Base-by-base conservation (phyloP, 331 rosid genomes). In the Arachis monticola region DNA sequence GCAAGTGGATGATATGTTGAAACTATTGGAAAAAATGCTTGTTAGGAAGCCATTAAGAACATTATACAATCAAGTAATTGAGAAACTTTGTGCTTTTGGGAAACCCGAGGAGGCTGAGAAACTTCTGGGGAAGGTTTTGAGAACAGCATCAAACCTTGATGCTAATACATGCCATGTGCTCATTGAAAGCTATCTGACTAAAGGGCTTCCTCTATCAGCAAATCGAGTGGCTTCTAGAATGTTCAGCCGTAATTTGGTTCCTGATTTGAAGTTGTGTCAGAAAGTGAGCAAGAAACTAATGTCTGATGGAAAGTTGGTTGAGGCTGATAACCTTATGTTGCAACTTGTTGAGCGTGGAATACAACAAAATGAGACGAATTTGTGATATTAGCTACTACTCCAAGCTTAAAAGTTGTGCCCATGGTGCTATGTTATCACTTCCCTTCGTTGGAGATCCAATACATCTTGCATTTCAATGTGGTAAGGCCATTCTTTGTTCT, bases 111-210 rank as follows among this genome's bases (percentile, higher is more conserved):
- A 87, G 86, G 99, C 99, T 68, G 89, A 87, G 70, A 83, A 87
- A 84, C 92, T 90, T 22, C 64, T 94, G 55, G 83, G 90, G 73
- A 83, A 85, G 84, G 92, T 90, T 77, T 87, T 94, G 85, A 87
- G 97, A 84, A 92, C 96, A 62, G 97, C 99, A 73, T 90, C 99
- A 58, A 90, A 65, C 84, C 69, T 61, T 67, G 99, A 94, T 81
- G 90, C 91, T 60, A 81, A 87, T 45, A 87, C 97, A n/a, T 92
- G 97, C 78, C 96, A 88, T 80, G 81, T 85, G 75, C 82, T 90
- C 62, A 91, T 94, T 88, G 91, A 87, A 74, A 77, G 91, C 73
- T 88, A 87, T 77, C 81, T 92, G 73, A 72, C 47, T 46, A 86
- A 76, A 65, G 99, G 93, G 83, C 22, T 59, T 67, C 82, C 96